Evolutionary conservation across 495 filamentous ascomycete species (phyloP), one percentile per base, ranked within the genome.

Genomic region (Opeltia flavorubescens): DNA sequence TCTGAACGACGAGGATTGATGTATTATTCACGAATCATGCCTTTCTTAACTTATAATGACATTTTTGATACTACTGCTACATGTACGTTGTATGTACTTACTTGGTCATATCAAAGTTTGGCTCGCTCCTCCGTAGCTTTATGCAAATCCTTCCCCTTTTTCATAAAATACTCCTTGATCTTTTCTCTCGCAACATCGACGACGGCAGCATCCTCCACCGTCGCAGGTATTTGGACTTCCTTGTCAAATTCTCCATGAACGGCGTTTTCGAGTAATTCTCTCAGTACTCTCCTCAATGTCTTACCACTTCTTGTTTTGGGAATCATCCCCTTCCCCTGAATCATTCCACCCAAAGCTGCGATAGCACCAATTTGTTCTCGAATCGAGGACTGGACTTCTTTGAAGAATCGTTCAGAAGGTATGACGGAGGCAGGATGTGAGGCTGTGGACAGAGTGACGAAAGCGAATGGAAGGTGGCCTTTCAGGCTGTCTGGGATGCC

Each of bases 291-390:
- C 12, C 89, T 67, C 48, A 94, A 56, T 24, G 84, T 94, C 74
- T 95, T 95, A 4, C 89, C 89, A 23, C 78, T 84, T 20, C 89
- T 64, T 25, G 88, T 95, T 67, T 87, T 89, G 5, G 89, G 88
- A 43, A 95, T 94, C 75, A 94, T 88, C n/a, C 81, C 84, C 33
- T 76, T 76, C 6, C 85, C 83, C 50, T 83, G 77, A 26, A 94
- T 85, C 54, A 94, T 81, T 2, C 87, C 87, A 17, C 85, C 85
- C 0, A 95, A 65, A 1, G 72, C 75, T 0, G 89, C 89, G 48
- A 95, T 94, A 7, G 84, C 77, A 12, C 89, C 89, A 28, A 95
- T 91, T 57, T 91, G 84, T 25, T 72, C 71, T n/a, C 86, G 77
- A 4, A 95, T 78, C 0, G 74, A 66, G 6, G 52, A 59, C 47